Conservation (phyloP, 1,284 basidiomycete genomes). For the Ceratobasidium sp. region DNA sequence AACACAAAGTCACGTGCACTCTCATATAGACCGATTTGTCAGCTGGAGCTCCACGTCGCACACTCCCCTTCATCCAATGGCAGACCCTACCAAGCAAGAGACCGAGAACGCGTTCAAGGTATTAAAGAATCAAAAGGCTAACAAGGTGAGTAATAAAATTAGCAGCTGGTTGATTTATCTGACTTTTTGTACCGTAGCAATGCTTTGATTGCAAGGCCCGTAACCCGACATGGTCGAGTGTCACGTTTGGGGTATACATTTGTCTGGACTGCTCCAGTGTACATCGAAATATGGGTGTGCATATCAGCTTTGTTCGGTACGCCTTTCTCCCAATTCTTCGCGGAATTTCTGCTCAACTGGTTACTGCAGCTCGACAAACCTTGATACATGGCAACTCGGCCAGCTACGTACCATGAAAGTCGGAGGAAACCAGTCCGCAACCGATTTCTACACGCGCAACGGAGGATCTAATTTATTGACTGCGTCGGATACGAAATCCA, state of each 20-base stretch:
- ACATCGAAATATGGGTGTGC: constrained; percentile 97
- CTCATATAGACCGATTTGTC: constrained; percentile 8
- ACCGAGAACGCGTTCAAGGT: constrained; percentile 81
- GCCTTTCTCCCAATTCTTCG: constrained; percentile 51
- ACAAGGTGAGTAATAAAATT: constrained; percentile 71
- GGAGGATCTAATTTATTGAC: constrained; percentile 77
- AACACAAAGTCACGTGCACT: constrained; percentile 12
- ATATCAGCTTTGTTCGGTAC: constrained; percentile 96
- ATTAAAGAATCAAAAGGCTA: constrained; percentile 83
- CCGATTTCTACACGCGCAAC: constrained; percentile 90
- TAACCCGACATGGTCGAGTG: constrained; percentile 98
- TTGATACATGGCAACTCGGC: constrained; percentile 92
- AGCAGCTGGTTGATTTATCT: background rate
- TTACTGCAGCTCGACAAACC: constrained; percentile 86
- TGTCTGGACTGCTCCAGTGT: constrained; percentile 96
- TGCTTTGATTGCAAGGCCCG: constrained; percentile 98
- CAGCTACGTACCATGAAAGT: constrained; percentile 98
- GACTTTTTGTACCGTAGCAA: constrained; percentile 62
- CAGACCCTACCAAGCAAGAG: constrained; percentile 65
- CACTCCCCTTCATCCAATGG: constrained; percentile 23
- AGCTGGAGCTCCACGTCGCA: constrained; percentile 38
- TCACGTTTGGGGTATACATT: constrained; percentile 97
- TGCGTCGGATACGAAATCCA: constrained; percentile 85
- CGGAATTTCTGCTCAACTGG: background rate
- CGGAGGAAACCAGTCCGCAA: constrained; percentile 90